Conservation (phyloP, 2,329 filamentous ascomycete genomes). For the Ophiostoma australiae region DNA sequence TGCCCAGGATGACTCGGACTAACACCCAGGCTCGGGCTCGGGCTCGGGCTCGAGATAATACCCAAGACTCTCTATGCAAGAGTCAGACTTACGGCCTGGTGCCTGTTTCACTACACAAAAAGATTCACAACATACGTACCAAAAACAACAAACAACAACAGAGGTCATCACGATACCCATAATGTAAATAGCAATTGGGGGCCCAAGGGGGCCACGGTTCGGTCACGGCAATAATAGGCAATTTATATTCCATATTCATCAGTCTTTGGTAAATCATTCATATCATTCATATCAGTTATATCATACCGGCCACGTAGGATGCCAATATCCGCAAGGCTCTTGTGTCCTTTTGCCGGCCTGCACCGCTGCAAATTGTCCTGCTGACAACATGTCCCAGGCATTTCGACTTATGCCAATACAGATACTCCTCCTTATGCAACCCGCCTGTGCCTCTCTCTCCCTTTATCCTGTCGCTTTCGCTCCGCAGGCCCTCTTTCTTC, state of each 20-base stretch:
- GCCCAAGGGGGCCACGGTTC: neutral
- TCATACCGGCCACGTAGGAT: neutral
- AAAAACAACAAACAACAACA: neutral
- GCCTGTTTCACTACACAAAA: neutral
- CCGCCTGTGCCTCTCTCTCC: neutral
- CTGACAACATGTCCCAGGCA: neutral
- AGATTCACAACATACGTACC: neutral
- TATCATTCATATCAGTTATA: neutral
- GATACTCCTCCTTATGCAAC: neutral
- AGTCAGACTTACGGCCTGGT: neutral
- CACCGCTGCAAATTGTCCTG: neutral
- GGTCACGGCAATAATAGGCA: neutral
- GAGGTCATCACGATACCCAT: constrained; percentile 6
- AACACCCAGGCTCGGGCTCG: neutral
- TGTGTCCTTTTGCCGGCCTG: neutral
- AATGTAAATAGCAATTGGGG: constrained; percentile 4
- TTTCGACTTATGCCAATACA: neutral
- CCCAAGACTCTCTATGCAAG: neutral
- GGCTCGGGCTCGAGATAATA: neutral
- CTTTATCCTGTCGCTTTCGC: neutral
- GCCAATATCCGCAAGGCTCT: neutral
- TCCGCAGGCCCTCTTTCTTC: neutral
- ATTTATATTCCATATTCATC: neutral
- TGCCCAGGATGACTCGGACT: too few species aligned
- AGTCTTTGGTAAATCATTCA: neutral